phyloP scores from a whole-genome alignment of 768 basidiomycete species.

The Thelephora ganbajun region DNA sequence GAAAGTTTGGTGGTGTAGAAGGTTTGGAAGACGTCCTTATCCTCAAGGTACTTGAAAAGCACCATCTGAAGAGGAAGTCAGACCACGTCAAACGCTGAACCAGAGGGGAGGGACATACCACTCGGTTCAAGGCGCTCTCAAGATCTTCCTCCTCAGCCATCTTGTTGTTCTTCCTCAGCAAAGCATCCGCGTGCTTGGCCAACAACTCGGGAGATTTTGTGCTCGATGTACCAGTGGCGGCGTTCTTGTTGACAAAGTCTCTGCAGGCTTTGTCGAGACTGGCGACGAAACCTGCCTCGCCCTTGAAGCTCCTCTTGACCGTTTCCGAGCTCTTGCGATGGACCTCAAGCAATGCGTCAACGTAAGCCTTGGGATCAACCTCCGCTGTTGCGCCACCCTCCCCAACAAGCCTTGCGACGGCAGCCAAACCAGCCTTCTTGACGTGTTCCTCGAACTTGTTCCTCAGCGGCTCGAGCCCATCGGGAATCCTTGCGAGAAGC shows the following conservation, averaged over 20 bases:
- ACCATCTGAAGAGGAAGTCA: slow-evolving; percentile 54
- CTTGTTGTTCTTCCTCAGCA: slow-evolving; percentile 92
- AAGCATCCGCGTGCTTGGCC: slow-evolving; percentile 81
- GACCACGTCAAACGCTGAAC: not conserved
- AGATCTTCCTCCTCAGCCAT: slow-evolving; percentile 84
- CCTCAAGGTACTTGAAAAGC: slow-evolving; percentile 95
- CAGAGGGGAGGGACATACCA: slow-evolving; percentile 35
- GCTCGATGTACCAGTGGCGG: slow-evolving; percentile 70
- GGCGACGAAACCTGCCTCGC: slow-evolving; percentile 87
- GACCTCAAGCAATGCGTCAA: slow-evolving; percentile 83
- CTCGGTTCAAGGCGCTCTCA: slow-evolving; percentile 80
- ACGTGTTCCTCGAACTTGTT: slow-evolving; percentile 94
- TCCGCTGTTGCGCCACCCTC: slow-evolving; percentile 37
- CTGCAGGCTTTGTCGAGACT: slow-evolving; percentile 90
- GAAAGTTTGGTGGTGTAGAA: slow-evolving; percentile 94
- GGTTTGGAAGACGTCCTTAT: slow-evolving; percentile 97
- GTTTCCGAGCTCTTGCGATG: slow-evolving; percentile 87
- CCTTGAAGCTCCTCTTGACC: slow-evolving; percentile 77
- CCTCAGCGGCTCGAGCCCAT: slow-evolving; percentile 81
- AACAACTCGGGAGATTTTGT: slow-evolving; percentile 86
- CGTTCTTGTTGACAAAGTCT: slow-evolving; percentile 90
- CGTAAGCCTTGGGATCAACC: slow-evolving; percentile 87
- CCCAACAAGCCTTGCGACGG: slow-evolving; percentile 57
- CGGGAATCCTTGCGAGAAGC: slow-evolving; percentile 77
- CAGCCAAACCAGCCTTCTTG: slow-evolving; percentile 74